Base-by-base conservation (phyloP, 1,139 yeast genomes). In the Eremothecium cymbalariae region DNA sequence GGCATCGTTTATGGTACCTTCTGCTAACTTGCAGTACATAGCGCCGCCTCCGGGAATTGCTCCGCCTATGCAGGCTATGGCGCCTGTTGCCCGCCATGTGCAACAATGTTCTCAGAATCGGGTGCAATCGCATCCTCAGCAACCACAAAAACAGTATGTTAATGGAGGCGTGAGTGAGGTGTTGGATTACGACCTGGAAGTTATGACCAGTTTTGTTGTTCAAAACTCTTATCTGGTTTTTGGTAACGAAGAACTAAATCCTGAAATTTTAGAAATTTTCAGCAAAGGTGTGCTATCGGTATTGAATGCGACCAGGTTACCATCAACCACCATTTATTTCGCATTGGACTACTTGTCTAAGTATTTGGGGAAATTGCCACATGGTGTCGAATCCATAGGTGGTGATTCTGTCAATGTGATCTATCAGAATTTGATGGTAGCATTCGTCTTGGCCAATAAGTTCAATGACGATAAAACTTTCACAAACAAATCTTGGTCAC, bases 391-490 rank as follows among this genome's bases (percentile, higher is more conserved):
- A 22, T 48, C 56, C 15, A 50, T 50, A 28, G 50, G 55, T 25
- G 55, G 55, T 21, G 52, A 45, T 11, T 42, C 51, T 40, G 68
- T 55, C 47, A 59, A 53, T 40, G 70, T 68, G 18, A 70, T 79
- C 38, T 83, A 80, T 50, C 68, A 74, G 44, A 69, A 73, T 51
- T 64, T 85, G 37, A 77, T 81, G 31, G 70, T 81, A 19, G 71
- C 94, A 1, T 68, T 90, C 31, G 72, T 90, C 25, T 67, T 90
- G 44, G 94, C 96, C 29, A 90, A 90, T 64, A 90, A 90, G 62
- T 84, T 86, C 58, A 86, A 88, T 55, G 97, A 90, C 59, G 98
- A 90, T 63, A 86, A 88, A 62, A 90, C 97, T 17, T 90, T 90
- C 54, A 86, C 95, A 42, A 90, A 88, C 63, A 77, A 77, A 53